Evolutionary conservation across 257 asterid species (phyloP).

Genomic region (Primulina eburnea): DNA sequence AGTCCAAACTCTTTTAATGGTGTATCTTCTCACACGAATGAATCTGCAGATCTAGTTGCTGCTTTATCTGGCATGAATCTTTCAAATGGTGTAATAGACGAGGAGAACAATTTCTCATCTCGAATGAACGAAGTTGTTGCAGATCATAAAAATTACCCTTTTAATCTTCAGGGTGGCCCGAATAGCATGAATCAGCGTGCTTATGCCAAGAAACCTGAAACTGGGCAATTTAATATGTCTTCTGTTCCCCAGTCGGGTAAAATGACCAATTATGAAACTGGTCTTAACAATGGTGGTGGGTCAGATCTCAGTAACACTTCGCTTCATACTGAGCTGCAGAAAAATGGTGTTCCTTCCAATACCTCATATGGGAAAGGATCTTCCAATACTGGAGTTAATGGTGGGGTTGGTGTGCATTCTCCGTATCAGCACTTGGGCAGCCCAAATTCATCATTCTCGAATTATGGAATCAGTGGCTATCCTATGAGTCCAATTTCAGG

Average conservation of each 20-base stretch:
- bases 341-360: slow-evolving; percentile 4
- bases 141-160: slow-evolving; percentile 30
- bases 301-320: neutral
- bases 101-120: slow-evolving; percentile 37
- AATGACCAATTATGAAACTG: neutral
- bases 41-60: slow-evolving; percentile 47
- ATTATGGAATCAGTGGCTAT: slow-evolving; percentile 45
- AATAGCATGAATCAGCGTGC: slow-evolving; percentile 32
- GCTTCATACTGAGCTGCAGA: neutral
- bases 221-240: slow-evolving; percentile 22
- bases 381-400: slow-evolving; percentile 32
- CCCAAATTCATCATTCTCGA: slow-evolving; percentile 48
- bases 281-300: neutral
- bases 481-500: slow-evolving; percentile 53
- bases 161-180: slow-evolving; percentile 36
- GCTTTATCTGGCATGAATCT: slow-evolving; percentile 66
- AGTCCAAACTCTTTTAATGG: slow-evolving; percentile 33
- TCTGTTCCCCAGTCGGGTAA: neutral
- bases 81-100: slow-evolving; percentile 44
- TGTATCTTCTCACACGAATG: slow-evolving; percentile 34
- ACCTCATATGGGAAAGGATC: slow-evolving; percentile 35
- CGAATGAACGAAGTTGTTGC: slow-evolving; percentile 37
- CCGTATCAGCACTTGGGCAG: slow-evolving; percentile 45
- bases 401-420: slow-evolving; percentile 48
- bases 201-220: slow-evolving; percentile 34